Evolutionary conservation across 2,329 filamentous ascomycete species (phyloP).

Genomic region (Daldinia eschscholtzii): DNA sequence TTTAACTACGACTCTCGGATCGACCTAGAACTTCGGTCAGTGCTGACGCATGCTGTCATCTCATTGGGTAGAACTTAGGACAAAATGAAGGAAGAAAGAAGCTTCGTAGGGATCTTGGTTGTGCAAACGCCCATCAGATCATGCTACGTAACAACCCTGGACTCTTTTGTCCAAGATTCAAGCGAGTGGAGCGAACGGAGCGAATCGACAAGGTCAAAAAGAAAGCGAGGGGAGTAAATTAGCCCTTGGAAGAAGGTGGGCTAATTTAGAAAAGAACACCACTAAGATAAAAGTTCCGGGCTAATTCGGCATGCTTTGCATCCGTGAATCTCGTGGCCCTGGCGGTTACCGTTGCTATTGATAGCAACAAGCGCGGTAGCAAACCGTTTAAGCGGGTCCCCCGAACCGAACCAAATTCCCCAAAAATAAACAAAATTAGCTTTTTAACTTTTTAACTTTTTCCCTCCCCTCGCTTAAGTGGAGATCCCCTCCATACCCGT

Average conservation of each 20-base stretch:
- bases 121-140: conserved; percentile 37
- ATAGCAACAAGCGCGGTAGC: conserved; percentile 47
- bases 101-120: conserved; percentile 37
- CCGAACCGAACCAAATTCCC: background rate
- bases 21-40: conserved; percentile 32
- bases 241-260: conserved; percentile 34
- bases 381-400: background rate
- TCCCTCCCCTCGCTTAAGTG: conserved; percentile 14
- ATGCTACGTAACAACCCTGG: conserved; percentile 28
- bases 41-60: conserved; percentile 8
- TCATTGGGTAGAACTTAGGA: conserved; percentile 29
- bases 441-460: conserved; percentile 9
- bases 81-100: conserved; percentile 33
- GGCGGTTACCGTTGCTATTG: conserved; percentile 41
- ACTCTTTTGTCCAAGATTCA: background rate
- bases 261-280: conserved; percentile 39
- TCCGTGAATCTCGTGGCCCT: conserved; percentile 1
- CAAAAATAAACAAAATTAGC: conserved; percentile 36
- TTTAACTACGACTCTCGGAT: conserved; percentile 29
- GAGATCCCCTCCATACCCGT: conserved; percentile 22
- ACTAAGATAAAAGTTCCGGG: conserved; percentile 24
- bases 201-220: conserved; percentile 11
- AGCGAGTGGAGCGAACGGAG: conserved; percentile 8
- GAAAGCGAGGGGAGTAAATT: conserved; percentile 21
- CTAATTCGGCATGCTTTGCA: conserved; percentile 16